Conservation (phyloP, 2,329 filamentous ascomycete genomes). For the Metarhizium anisopliae region DNA sequence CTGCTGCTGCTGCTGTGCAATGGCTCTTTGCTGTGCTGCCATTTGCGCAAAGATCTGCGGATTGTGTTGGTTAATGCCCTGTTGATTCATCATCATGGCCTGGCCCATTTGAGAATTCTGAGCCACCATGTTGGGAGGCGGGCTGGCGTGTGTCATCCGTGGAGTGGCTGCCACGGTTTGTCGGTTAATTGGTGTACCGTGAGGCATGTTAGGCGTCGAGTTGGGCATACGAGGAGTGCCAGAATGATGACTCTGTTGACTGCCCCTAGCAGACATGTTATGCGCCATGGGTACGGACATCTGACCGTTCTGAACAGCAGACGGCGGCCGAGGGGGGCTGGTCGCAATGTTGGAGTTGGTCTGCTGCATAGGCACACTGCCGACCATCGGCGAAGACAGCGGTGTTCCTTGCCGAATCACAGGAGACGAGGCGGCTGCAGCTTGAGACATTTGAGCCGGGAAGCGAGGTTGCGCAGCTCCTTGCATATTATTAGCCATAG, state of each 20-base stretch:
- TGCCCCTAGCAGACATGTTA: conserved; percentile 55
- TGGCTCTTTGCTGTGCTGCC: conserved; percentile 36
- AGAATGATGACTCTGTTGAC: conserved; percentile 56
- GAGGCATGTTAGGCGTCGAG: conserved; percentile 51
- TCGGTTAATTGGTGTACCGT: conserved; percentile 49
- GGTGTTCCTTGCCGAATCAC: conserved; percentile 54
- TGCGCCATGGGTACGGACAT: conserved; percentile 53
- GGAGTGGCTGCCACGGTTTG: conserved; percentile 47
- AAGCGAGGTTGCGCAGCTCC: conserved; percentile 37
- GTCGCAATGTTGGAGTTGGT: conserved; percentile 59
- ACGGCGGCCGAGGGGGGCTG: conserved; percentile 58
- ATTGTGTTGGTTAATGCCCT: conserved; percentile 29
- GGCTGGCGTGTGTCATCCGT: conserved; percentile 54
- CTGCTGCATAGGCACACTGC: conserved; percentile 53
- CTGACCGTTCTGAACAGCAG: conserved; percentile 51
- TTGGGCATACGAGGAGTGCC: conserved; percentile 55
- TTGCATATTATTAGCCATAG: conserved; percentile 30
- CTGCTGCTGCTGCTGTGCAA: conserved; percentile 36
- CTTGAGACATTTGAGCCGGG: conserved; percentile 48
- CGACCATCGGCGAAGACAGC: conserved; percentile 58
- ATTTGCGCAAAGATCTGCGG: conserved; percentile 35
- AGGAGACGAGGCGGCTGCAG: conserved; percentile 56
- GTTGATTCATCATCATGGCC: conserved; percentile 43
- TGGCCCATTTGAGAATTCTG: conserved; percentile 47
- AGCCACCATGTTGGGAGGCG: conserved; percentile 50